A percentile compares a stretch with the other conserved stretches of the same genome.
Conservation (phyloP, 768 basidiomycete species). For the Sistotremastrum niveocremeum region DNA sequence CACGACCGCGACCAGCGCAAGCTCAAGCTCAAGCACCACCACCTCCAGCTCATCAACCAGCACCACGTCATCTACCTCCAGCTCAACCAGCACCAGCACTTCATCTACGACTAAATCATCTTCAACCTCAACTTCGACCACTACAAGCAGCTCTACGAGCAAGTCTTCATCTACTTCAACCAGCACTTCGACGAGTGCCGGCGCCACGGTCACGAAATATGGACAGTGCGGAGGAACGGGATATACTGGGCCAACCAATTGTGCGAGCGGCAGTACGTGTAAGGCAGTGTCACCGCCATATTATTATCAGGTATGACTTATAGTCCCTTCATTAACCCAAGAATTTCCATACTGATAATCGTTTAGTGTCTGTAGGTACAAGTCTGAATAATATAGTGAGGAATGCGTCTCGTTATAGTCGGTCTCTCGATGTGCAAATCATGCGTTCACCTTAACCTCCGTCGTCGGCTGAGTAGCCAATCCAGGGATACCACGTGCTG, state of each 20-base stretch:
- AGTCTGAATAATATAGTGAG: too few relatives aligned
- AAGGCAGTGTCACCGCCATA: conserved; percentile 7
- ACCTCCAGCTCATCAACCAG: too few relatives aligned
- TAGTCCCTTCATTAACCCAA: too few relatives aligned
- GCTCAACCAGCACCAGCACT: background rate
- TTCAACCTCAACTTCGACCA: background rate
- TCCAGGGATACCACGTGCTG: background rate
- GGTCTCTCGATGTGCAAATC: too few relatives aligned
- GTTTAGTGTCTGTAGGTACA: too few relatives aligned
- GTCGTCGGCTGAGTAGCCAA: too few relatives aligned
- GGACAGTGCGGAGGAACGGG: conserved; percentile 9
- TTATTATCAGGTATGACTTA: conserved; percentile 3
- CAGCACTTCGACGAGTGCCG: background rate
- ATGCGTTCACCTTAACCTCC: too few relatives aligned
- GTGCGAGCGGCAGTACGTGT: conserved; percentile 4
- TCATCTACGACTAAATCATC: background rate
- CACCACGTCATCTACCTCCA: background rate
- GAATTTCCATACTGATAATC: too few relatives aligned
- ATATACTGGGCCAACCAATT: conserved; percentile 5
- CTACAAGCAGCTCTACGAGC: background rate
- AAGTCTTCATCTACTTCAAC: background rate
- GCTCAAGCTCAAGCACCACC: background rate
- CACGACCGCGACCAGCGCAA: background rate
- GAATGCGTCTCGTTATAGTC: too few relatives aligned
- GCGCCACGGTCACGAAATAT: conserved; percentile 6